Base-by-base conservation (phyloP, 257 asterid species). In the Petunia secreta region DNA sequence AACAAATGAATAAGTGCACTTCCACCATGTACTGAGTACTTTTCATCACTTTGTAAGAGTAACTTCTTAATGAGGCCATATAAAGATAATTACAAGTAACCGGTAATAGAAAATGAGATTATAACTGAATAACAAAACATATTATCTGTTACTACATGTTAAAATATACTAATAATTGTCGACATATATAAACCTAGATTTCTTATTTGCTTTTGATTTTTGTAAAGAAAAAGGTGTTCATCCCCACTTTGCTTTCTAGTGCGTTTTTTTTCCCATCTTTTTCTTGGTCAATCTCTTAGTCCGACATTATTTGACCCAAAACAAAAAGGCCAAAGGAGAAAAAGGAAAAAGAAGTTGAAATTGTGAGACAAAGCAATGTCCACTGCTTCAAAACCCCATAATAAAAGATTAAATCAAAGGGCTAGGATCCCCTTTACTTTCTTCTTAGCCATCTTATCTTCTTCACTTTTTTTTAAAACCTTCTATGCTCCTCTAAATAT, bases 251-350 rank as follows among this genome's bases (percentile, higher is more conserved):
- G 77, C 85, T 79, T 75, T 85, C 77, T 60, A 25, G 67, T 73
- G 53, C 62, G 5, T 63, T 8, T 5, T 52, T 57, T 41, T 40
- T 57, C 48, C 4, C 15, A 63, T 41, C 82, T 77, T 68, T 82
- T 81, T 85, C 48, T 43, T 79, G 87, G 89, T 86, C 88, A 84
- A 88, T 86, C 75, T 66, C 79, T 83, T 84, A 73, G 62, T 71
- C 84, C 86, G 82, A 86, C 87, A 87, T 84, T 83, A 62, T 86
- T 89, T 90, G 93, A 90, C 91, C 87, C 81, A 75, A 63, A 25
- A 63, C 36, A 16, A 50, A 46, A 75, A 74, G 40, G 63, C 52
- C 55, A 0, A 50, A 50, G 10, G 41, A 8, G 11, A 8, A 67
- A 40, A 41, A 8, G 2, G n/a, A 43, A 5, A 8, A 7, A 40